Evolutionary conservation across 2,329 filamentous ascomycete genomes (phyloP).

Genomic region (Neofusicoccum sp.): DNA sequence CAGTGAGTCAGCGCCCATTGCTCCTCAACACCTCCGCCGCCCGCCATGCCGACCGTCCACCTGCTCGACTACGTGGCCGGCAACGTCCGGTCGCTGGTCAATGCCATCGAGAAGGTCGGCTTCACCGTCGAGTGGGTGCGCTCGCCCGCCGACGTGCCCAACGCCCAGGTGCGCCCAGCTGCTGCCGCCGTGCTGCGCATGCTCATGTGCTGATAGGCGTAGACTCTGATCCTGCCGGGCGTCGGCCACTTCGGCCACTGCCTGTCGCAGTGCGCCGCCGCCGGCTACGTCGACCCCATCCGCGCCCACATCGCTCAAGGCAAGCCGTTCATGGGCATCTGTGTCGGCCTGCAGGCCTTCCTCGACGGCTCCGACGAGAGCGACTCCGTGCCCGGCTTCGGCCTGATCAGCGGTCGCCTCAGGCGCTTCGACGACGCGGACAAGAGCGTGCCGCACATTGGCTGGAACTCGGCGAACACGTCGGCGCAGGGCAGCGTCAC

Average conservation of each 20-base stretch:
- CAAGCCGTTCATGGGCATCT: constrained; percentile 99
- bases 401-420: constrained; percentile 70
- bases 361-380: constrained; percentile 87
- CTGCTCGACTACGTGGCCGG: constrained; percentile 91
- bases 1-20: background rate
- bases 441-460: constrained; percentile 98
- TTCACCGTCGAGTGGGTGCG: constrained; percentile 92
- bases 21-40: background rate
- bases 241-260: constrained; percentile 99
- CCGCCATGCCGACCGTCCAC: constrained; percentile 72
- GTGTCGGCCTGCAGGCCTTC: constrained; percentile 88
- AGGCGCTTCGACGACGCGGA: constrained; percentile 73
- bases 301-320: constrained; percentile 79
- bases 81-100: constrained; percentile 93
- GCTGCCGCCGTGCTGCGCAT: constrained; percentile 24
- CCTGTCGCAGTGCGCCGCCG: constrained; percentile 76
- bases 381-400: constrained; percentile 70
- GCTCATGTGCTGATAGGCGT: constrained; percentile 36
- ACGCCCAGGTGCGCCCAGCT: constrained; percentile 69
- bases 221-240: constrained; percentile 94
- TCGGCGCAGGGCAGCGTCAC: constrained; percentile 43
- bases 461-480: constrained; percentile 90
- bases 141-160: constrained; percentile 78
- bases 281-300: constrained; percentile 83
- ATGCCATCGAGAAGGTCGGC: constrained; percentile 94